A percentile compares a stretch with the other conserved stretches of the same genome.
phyloP scores from a whole-genome alignment of 1,139 yeast genomes.

The Zygoascus sp. region DNA sequence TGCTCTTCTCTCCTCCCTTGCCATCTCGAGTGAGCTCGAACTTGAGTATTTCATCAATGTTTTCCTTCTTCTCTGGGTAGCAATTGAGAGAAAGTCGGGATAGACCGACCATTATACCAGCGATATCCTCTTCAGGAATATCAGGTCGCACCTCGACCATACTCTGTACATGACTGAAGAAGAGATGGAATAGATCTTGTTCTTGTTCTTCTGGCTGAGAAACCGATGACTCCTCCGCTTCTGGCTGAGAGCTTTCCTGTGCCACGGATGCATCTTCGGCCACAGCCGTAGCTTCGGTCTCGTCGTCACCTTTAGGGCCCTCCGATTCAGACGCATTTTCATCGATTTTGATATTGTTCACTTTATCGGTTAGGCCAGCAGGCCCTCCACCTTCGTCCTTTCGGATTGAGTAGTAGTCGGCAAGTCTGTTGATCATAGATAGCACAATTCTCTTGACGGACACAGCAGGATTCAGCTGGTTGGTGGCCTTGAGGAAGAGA shows the following conservation, averaged over 20 bases:
- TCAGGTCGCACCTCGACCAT: slow-evolving; percentile 57
- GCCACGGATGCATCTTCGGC: slow-evolving; percentile 13
- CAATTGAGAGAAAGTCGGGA: slow-evolving; percentile 61
- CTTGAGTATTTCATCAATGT: slow-evolving; percentile 58
- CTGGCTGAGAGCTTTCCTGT: background rate
- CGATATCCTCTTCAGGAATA: slow-evolving; percentile 59
- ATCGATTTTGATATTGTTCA: slow-evolving; percentile 10
- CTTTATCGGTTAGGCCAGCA: background rate
- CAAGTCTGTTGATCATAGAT: slow-evolving; percentile 68
- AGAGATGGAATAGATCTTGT: slow-evolving; percentile 48
- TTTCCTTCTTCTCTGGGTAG: slow-evolving; percentile 57
- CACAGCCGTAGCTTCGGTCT: slow-evolving; percentile 14
- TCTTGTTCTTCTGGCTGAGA: slow-evolving; percentile 1
- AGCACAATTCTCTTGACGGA: slow-evolving; percentile 62
- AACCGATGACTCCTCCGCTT: slow-evolving; percentile 5
- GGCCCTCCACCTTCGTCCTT: slow-evolving; percentile 23
- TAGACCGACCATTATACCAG: slow-evolving; percentile 60
- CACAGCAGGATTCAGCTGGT: slow-evolving; percentile 65
- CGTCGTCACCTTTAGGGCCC: slow-evolving; percentile 2
- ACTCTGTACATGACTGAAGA: slow-evolving; percentile 60
- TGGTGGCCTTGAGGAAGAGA: slow-evolving; percentile 58
- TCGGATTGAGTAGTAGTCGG: slow-evolving; percentile 50
- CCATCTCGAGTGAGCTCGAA: slow-evolving; percentile 43
- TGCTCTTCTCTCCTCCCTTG: slow-evolving; percentile 40
- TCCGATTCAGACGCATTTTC: slow-evolving; percentile 2